A percentile compares a stretch with the other conserved stretches of the same genome.
Conservation (phyloP, 2,329 filamentous ascomycete species). For the Colletotrichum theobromicola region DNA sequence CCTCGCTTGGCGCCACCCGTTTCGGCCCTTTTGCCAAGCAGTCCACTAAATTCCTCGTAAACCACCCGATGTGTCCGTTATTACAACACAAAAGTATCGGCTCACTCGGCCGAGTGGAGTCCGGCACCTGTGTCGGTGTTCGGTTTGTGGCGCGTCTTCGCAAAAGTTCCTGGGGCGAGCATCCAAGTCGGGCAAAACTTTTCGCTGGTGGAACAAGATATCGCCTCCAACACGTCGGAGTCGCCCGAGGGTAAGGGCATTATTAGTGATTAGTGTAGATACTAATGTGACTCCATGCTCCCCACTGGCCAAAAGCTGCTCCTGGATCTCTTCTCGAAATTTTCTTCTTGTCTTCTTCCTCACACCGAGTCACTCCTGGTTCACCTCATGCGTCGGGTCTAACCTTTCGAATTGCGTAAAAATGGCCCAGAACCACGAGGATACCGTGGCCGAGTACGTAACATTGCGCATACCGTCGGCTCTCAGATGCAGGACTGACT, state of each 20-base stretch:
- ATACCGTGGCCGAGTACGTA: slow-evolving; percentile 36
- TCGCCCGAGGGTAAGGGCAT: slow-evolving; percentile 14
- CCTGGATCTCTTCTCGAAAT: not conserved
- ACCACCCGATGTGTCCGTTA: slow-evolving; percentile 5
- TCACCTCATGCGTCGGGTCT: not conserved
- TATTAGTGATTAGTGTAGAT: not conserved
- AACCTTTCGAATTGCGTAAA: slow-evolving; percentile 10
- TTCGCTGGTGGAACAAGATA: not conserved
- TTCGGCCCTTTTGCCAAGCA: slow-evolving; percentile 20
- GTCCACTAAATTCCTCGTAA: not conserved
- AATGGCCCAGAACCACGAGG: slow-evolving; percentile 39
- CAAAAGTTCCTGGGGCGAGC: slow-evolving; percentile 17
- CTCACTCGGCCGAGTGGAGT: slow-evolving; percentile 17
- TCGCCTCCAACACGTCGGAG: slow-evolving; percentile 6
- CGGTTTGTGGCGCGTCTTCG: slow-evolving; percentile 6
- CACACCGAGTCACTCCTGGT: not conserved
- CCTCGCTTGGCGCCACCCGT: slow-evolving; percentile 18
- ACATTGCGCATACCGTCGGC: not conserved
- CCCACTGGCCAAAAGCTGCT: not conserved
- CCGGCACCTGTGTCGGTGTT: not conserved
- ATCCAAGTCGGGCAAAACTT: not conserved
- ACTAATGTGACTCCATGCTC: slow-evolving; percentile 3
- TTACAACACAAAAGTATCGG: slow-evolving; percentile 1
- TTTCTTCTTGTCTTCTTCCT: slow-evolving; percentile 1
- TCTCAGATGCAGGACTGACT: not conserved